Evolutionary conservation across 768 basidiomycete genomes (phyloP).

Genomic region (Podaxis sp.): DNA sequence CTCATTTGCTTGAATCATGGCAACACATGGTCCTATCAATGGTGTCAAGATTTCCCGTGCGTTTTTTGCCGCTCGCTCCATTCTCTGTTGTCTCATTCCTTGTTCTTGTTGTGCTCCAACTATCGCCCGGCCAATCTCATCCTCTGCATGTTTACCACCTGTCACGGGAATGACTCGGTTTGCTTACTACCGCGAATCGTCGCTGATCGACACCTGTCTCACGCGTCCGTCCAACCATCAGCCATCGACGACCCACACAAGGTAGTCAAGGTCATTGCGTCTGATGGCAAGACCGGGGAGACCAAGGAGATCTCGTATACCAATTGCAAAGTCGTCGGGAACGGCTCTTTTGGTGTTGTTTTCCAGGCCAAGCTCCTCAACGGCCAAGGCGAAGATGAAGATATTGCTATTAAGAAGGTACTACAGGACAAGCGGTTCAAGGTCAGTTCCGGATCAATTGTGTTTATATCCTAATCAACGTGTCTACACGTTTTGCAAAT

Average conservation of each 20-base stretch:
- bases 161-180: not conserved
- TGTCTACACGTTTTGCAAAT: constrained; percentile 10
- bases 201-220: constrained; percentile 33
- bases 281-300: constrained; percentile 91
- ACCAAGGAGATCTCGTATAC: constrained; percentile 90
- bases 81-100: constrained; percentile 23
- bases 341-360: constrained; percentile 98
- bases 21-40: constrained; percentile 80
- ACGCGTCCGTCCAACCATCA: constrained; percentile 29
- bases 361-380: constrained; percentile 90
- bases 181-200: constrained; percentile 29
- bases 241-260: constrained; percentile 96
- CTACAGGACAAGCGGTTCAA: constrained; percentile 99
- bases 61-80: constrained; percentile 33
- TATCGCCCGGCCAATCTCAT: constrained; percentile 18
- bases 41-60: constrained; percentile 84
- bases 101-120: constrained; percentile 28
- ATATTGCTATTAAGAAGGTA: constrained; percentile 99
- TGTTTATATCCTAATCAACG: constrained; percentile 21
- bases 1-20: constrained; percentile 43
- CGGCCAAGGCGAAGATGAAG: constrained; percentile 63
- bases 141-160: constrained; percentile 15
- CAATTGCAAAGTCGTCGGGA: constrained; percentile 97
- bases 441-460: constrained; percentile 50
- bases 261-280: constrained; percentile 93